Evolutionary conservation across 2,329 filamentous ascomycete species (phyloP).

Genomic region (Phaeoacremonium minimum): DNA sequence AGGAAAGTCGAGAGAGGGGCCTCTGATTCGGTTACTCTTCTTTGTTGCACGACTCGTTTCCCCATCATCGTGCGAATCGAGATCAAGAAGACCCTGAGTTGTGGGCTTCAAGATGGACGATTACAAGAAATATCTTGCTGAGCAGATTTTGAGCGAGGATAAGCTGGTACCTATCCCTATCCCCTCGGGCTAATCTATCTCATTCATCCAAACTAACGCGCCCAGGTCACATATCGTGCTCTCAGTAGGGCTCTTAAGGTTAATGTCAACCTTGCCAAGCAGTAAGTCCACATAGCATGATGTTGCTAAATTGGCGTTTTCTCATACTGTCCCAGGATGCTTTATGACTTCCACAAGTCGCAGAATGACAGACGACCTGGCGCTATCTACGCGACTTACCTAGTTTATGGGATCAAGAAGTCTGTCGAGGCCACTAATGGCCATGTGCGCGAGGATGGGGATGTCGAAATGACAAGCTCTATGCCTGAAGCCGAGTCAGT

Average conservation of each 20-base stretch:
- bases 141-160: conserved; percentile 71
- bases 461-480: conserved; percentile 68
- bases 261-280: conserved; percentile 83
- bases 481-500: conserved; percentile 48
- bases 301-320: background rate
- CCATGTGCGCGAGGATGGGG: conserved; percentile 43
- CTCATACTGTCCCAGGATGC: conserved; percentile 54
- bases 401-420: conserved; percentile 68
- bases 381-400: conserved; percentile 87
- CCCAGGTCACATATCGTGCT: conserved; percentile 79
- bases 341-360: conserved; percentile 76
- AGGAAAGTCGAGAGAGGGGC: too few relatives aligned
- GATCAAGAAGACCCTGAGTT: too few relatives aligned
- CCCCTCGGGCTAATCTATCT: too few relatives aligned
- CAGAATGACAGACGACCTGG: conserved; percentile 72
- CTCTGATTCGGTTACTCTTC: too few relatives aligned
- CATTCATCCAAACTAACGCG: conserved; percentile 3
- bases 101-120: conserved; percentile 51
- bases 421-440: conserved; percentile 18
- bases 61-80: background rate
- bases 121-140: conserved; percentile 69
- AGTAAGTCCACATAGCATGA: conserved; percentile 47
- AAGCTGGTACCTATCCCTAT: conserved; percentile 67
- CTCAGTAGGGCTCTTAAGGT: conserved; percentile 79
- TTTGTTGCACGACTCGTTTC: too few relatives aligned